Conservation (phyloP, 352 stramenopile genomes). For the Phytophthora cryptogea region DNA sequence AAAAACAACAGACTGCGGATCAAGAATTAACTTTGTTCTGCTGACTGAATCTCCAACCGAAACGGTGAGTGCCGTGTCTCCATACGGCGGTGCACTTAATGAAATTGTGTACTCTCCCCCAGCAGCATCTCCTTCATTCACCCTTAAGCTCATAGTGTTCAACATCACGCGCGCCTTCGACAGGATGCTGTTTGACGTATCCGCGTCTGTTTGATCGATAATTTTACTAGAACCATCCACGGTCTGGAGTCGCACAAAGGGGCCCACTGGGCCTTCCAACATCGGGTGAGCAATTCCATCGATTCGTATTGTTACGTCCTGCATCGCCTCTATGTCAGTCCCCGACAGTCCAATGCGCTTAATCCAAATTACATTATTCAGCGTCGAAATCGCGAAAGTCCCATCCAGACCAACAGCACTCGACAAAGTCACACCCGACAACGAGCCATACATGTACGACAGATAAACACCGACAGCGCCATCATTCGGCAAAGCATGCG, state of each 20-base stretch:
- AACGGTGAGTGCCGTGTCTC: conserved; percentile 14
- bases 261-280: conserved; percentile 61
- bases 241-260: conserved; percentile 52
- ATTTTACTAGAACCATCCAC: conserved; percentile 39
- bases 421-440: conserved; percentile 26
- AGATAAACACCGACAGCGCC: conserved; percentile 52
- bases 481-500: conserved; percentile 40
- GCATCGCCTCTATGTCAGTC: conserved; percentile 26
- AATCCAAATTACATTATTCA: conserved; percentile 31
- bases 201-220: conserved; percentile 60
- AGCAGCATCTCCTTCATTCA: conserved; percentile 33
- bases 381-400: conserved; percentile 17
- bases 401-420: conserved; percentile 37
- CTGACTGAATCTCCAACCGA: conserved; percentile 22
- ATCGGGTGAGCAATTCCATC: conserved; percentile 44
- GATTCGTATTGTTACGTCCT: conserved; percentile 36
- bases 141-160: conserved; percentile 27
- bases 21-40: conserved; percentile 23
- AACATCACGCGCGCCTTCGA: conserved; percentile 45
- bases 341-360: conserved; percentile 26
- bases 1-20: conserved; percentile 46
- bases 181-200: conserved; percentile 41
- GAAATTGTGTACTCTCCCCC: conserved; percentile 43
- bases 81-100: conserved; percentile 47
- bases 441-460: conserved; percentile 49